These are phyloP conservation scores for Apophysomyces ossiformis DNA, from an alignment of 371 early-diverging fungal genomes.

Conservation along the genomic window DNA sequence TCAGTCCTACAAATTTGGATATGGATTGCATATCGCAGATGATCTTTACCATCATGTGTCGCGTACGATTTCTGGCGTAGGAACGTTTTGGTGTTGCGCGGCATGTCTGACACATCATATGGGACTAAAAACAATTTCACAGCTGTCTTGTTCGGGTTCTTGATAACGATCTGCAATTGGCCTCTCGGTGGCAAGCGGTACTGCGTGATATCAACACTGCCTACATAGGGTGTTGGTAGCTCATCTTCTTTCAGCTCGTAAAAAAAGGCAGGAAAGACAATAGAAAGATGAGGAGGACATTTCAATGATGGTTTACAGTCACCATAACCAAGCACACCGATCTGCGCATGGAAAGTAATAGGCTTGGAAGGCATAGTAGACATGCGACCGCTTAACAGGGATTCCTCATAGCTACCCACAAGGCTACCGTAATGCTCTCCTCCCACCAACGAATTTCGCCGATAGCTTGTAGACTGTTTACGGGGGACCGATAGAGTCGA, in stretches of 20 bases:
- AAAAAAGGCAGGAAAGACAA: constrained; percentile 78
- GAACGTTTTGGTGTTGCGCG: constrained; percentile 74
- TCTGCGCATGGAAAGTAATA: constrained; percentile 72
- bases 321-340: constrained; percentile 71
- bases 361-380: constrained; percentile 80
- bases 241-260: constrained; percentile 66
- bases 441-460: constrained; percentile 15
- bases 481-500: constrained; percentile 16
- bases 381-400: constrained; percentile 82
- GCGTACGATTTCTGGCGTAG: constrained; percentile 78
- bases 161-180: constrained; percentile 83
- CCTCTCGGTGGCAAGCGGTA: constrained; percentile 80
- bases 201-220: constrained; percentile 46
- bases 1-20: constrained; percentile 69
- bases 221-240: constrained; percentile 58
- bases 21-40: constrained; percentile 78
- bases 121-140: constrained; percentile 84
- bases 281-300: constrained; percentile 71
- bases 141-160: constrained; percentile 80
- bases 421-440: constrained; percentile 58
- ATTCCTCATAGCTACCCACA: constrained; percentile 85
- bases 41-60: constrained; percentile 14
- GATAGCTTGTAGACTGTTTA: not conserved
- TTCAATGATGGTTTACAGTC: constrained; percentile 65
- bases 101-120: constrained; percentile 84